phyloP scores from a whole-genome alignment of 2,329 filamentous ascomycete species.

The Fusarium nematophilum region DNA sequence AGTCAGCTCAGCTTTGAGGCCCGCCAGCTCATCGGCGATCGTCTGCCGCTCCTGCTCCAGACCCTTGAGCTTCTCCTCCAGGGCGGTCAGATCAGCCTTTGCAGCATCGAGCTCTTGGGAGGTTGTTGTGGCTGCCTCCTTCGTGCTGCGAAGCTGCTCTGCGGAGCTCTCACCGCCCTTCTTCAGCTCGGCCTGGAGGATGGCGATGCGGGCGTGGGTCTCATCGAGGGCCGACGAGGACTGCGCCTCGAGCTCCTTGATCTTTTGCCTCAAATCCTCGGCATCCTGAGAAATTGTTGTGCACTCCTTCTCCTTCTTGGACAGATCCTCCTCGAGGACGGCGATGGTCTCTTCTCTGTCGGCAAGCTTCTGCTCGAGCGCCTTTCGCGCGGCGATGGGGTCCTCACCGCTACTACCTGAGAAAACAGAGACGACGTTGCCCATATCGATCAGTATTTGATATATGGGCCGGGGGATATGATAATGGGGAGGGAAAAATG shows the following conservation, averaged over 20 bases:
- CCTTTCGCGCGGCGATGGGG: slow-evolving; percentile 46
- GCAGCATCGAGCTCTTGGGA: slow-evolving; percentile 40
- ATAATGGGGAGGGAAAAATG: slow-evolving; percentile 11
- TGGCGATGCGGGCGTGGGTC: slow-evolving; percentile 47
- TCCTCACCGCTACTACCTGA: slow-evolving; percentile 48
- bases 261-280: slow-evolving; percentile 53
- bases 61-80: slow-evolving; percentile 43
- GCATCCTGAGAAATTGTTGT: slow-evolving; percentile 49
- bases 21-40: slow-evolving; percentile 48
- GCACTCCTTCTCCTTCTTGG: slow-evolving; percentile 54
- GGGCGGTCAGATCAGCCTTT: slow-evolving; percentile 34
- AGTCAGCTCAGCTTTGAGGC: slow-evolving; percentile 48
- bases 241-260: slow-evolving; percentile 50
- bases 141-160: slow-evolving; percentile 43
- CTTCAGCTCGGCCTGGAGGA: slow-evolving; percentile 51
- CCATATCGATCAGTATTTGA: slow-evolving; percentile 48
- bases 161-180: slow-evolving; percentile 38
- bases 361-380: slow-evolving; percentile 53
- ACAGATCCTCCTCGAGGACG: slow-evolving; percentile 47
- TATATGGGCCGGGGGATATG: slow-evolving; percentile 27
- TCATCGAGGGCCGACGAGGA: slow-evolving; percentile 47
- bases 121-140: slow-evolving; percentile 37
- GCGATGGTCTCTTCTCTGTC: slow-evolving; percentile 53
- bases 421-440: slow-evolving; percentile 55
- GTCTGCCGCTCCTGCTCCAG: slow-evolving; percentile 46